A percentile compares a stretch with the other conserved stretches of the same genome.
These are phyloP conservation scores for Saturnispora mendoncae DNA, from an alignment of 805 yeast species.

Conservation along the genomic window DNA sequence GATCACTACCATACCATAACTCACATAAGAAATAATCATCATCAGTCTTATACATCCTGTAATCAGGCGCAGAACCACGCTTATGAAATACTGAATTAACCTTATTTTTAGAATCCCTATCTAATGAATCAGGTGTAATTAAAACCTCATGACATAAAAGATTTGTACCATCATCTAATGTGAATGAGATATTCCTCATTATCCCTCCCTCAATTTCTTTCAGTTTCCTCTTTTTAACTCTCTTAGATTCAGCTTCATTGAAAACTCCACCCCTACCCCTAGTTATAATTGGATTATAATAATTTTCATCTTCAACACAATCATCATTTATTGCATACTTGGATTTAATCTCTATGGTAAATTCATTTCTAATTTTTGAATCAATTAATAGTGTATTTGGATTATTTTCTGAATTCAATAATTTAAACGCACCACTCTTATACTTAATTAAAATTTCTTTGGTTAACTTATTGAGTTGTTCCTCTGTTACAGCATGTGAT, in stretches of 20 bases:
- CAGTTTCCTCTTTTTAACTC: slow-evolving; percentile 2
- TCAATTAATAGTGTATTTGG: slow-evolving; percentile 8
- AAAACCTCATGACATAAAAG: slow-evolving; percentile 15
- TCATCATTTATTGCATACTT: background rate
- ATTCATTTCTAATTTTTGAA: slow-evolving; percentile 3
- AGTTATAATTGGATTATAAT: slow-evolving; percentile 9
- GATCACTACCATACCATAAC: slow-evolving; percentile 11
- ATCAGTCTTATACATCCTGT: slow-evolving; percentile 8
- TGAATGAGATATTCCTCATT: slow-evolving; percentile 6
- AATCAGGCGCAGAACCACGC: slow-evolving; percentile 11
- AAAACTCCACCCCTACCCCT: slow-evolving; percentile 16
- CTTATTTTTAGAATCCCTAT: slow-evolving; percentile 14
- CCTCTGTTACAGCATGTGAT: background rate
- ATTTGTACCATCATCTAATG: background rate
- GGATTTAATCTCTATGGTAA: slow-evolving; percentile 2
- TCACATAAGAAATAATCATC: slow-evolving; percentile 12
- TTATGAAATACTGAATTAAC: slow-evolving; percentile 12
- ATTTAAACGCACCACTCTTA: slow-evolving; percentile 9
- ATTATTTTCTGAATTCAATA: slow-evolving; percentile 13
- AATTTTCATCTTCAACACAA: background rate
- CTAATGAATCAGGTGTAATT: slow-evolving; percentile 6
- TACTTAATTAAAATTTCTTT: slow-evolving; percentile 11
- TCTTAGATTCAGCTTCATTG: slow-evolving; percentile 8
- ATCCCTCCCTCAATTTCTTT: slow-evolving; percentile 11
- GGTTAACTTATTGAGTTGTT: slow-evolving; percentile 7